Percentiles rank a stretch among this genome's conserved stretches.
phyloP scores from a whole-genome alignment of 192 early-diverging fungal genomes.

The Coemansia umbellata region DNA sequence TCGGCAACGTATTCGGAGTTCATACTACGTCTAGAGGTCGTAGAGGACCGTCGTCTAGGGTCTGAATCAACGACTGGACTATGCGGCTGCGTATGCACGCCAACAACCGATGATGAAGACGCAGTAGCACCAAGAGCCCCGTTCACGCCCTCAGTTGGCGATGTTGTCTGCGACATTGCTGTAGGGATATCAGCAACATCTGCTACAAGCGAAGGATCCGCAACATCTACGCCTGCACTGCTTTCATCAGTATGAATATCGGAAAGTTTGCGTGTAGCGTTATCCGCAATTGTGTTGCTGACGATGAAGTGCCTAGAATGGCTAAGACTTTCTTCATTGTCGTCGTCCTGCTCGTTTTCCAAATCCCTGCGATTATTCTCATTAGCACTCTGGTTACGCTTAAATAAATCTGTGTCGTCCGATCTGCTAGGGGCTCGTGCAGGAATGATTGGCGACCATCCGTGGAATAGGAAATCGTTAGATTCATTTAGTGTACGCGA shows the following conservation, averaged over 20 bases:
- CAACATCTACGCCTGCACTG: conserved; percentile 5
- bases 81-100: not conserved
- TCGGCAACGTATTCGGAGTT: conserved; percentile 7
- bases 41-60: conserved; percentile 11
- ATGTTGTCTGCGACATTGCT: conserved; percentile 10
- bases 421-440: not conserved
- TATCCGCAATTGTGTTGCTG: not conserved
- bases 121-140: too few species aligned
- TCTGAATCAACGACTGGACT: not conserved
- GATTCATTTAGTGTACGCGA: conserved; percentile 1
- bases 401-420: too few species aligned
- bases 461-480: conserved; percentile 14
- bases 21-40: conserved; percentile 19
- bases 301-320: too few species aligned
- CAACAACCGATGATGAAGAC: too few species aligned
- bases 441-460: conserved; percentile 16
- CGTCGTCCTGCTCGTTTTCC: not conserved
- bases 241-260: not conserved
- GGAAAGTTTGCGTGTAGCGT: not conserved
- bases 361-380: not conserved
- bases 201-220: conserved; percentile 36
- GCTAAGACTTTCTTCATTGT: not conserved
- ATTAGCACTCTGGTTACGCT: too few species aligned
- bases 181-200: conserved; percentile 36
- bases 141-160: not conserved